Conservation (phyloP, 495 filamentous ascomycete species). For the Aspergillus sparsus region DNA sequence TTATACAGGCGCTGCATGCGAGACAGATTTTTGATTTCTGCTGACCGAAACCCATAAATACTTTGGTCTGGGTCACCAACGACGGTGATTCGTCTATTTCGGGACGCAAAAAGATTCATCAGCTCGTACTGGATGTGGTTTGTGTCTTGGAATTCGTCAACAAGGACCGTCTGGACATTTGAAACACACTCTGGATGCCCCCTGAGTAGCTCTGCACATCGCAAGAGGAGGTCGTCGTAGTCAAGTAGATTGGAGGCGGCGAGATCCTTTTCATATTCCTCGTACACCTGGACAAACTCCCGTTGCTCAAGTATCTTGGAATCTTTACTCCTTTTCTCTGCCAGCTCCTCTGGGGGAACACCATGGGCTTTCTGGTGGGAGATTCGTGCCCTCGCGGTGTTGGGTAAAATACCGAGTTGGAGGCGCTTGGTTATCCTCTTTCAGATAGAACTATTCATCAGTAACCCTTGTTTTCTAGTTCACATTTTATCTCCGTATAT, state of each 20-base stretch:
- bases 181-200: slow-evolving; percentile 80
- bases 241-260: slow-evolving; percentile 81
- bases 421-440: slow-evolving; percentile 79
- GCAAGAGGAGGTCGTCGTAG: slow-evolving; percentile 90
- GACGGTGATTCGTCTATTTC: slow-evolving; percentile 75
- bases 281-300: slow-evolving; percentile 73
- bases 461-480: background rate
- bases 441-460: background rate
- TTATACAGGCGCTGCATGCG: slow-evolving; percentile 75
- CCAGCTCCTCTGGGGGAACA: slow-evolving; percentile 45
- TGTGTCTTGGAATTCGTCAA: slow-evolving; percentile 98
- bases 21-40: slow-evolving; percentile 87
- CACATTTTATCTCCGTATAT: no score
- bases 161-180: slow-evolving; percentile 87
- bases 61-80: slow-evolving; percentile 98
- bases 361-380: slow-evolving; percentile 84
- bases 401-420: slow-evolving; percentile 66
- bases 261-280: slow-evolving; percentile 76
- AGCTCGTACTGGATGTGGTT: slow-evolving; percentile 94
- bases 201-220: slow-evolving; percentile 78
- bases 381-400: slow-evolving; percentile 69
- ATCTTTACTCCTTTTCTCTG: slow-evolving; percentile 36
- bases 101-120: slow-evolving; percentile 83
- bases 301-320: slow-evolving; percentile 62
- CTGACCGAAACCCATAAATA: slow-evolving; percentile 97